These are phyloP conservation scores for Scutellaria minor DNA, from an alignment of 257 asterid genomes.

Conservation along the genomic window DNA sequence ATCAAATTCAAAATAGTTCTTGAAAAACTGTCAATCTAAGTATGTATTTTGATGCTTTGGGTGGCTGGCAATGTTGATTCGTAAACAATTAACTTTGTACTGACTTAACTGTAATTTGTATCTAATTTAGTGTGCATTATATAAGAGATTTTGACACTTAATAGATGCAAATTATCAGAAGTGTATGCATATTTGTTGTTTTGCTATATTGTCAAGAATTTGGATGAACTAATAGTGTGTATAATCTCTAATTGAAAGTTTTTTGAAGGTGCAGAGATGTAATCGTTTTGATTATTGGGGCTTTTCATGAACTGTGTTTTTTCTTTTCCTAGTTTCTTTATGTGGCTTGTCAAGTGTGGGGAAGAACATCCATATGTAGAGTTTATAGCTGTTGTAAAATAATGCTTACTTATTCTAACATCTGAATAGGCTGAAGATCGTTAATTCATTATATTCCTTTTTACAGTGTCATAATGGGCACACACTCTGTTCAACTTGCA, in stretches of 20 bases:
- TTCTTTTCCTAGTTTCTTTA: not conserved
- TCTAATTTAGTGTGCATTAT: not conserved
- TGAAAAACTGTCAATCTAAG: not conserved
- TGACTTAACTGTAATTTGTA: not conserved
- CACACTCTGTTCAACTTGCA: constrained; percentile 88
- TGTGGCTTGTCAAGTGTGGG: not conserved
- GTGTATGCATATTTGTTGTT: not conserved
- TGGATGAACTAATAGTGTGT: not conserved
- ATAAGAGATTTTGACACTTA: not conserved
- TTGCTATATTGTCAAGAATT: not conserved
- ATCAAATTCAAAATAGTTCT: not conserved
- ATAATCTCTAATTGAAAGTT: not conserved
- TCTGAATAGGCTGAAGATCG: constrained; percentile 2
- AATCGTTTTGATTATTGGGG: not conserved
- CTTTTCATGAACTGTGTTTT: not conserved
- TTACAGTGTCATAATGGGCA: constrained; percentile 92
- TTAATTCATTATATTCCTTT: constrained; percentile 20
- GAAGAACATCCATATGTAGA: too few species aligned
- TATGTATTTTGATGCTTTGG: not conserved
- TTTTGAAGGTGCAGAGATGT: not conserved
- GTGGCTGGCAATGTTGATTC: not conserved
- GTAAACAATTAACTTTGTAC: not conserved
- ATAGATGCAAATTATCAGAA: not conserved
- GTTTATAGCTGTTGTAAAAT: not conserved
- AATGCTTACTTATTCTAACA: not conserved